phyloP scores from a whole-genome alignment of 164 flowering plant species.

The Paratinospora sagittata region DNA sequence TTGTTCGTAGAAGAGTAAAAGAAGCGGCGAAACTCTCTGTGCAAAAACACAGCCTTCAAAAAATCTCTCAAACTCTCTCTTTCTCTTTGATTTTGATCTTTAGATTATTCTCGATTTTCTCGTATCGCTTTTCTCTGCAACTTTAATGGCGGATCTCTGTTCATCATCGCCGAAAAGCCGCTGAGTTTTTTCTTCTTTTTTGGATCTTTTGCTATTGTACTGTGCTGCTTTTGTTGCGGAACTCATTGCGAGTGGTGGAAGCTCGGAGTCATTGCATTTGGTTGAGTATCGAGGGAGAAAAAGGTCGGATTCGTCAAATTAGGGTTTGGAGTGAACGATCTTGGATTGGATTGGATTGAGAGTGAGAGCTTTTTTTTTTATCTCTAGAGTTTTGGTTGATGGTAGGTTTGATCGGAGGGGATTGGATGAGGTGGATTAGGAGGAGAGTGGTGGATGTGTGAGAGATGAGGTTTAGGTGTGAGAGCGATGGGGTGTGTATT shows the following conservation, averaged over 20 bases:
- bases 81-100: too few relatives aligned
- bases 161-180: not conserved
- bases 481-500: conserved; percentile 33
- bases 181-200: not conserved
- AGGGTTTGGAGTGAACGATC: not conserved
- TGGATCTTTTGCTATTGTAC: not conserved
- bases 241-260: conserved; percentile 20
- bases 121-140: not conserved
- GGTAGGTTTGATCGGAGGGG: not conserved
- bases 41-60: too few relatives aligned
- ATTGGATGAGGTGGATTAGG: conserved; percentile 3
- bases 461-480: conserved; percentile 18
- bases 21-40: too few relatives aligned
- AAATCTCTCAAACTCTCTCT: too few relatives aligned
- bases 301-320: not conserved
- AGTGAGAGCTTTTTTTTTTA: not conserved
- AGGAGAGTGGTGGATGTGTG: conserved; percentile 6
- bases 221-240: not conserved
- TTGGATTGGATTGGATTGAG: too few relatives aligned
- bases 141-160: conserved; percentile 22
- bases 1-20: too few relatives aligned
- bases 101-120: too few relatives aligned
- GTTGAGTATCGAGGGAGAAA: not conserved
- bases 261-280: conserved; percentile 20
- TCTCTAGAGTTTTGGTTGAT: not conserved